Evolutionary conservation across 164 flowering plant genomes (phyloP), one percentile per base, ranked within the genome.

Genomic region (Kalanchoe fedtschenkoi): DNA sequence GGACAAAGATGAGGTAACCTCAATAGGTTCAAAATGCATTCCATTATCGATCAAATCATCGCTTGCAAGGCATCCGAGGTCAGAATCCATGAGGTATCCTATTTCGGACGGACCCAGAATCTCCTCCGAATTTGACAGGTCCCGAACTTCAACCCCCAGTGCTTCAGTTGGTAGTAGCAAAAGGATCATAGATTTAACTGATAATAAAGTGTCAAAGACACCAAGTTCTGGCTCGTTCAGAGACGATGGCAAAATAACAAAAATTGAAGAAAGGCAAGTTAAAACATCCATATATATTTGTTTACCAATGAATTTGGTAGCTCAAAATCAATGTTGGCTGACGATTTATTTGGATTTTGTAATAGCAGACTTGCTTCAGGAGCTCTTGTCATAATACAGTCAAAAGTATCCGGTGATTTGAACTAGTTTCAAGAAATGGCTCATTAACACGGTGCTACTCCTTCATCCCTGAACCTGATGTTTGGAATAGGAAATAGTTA

Each of bases 301-400:
- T n/a, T 43, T 26, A 9, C 14, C 26, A 13, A n/a, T 21, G 19
- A 4, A 30, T n/a, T n/a, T n/a, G n/a, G n/a, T n/a, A n/a, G n/a
- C 38, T 6, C 63, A 13, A 60, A 51, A 55, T 42, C 60, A 68
- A 54, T 63, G 53, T 70, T 67, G 69, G 74, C 61, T 63, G 38
- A 30, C 22, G 15, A 58, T 33, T 61, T 4, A 5, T 71, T 56
- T 7, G 26, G 32, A 3, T 15, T 74, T 70, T 71, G 30, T 64
- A 19, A 42, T 55, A 65, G 72, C 96, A 89, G 97, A 83, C 98
- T 90, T 81, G 81, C 98, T 80, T 93, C 97, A 37, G 98, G 98
- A 79, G 98, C 97, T 83, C 82, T 95, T 79, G 84, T 90, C 79
- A 85, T 90, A 80, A 93, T 93, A 47, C 86, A 89, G 65, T 82